Percentiles rank a stretch among this genome's conserved stretches.
phyloP scores from a whole-genome alignment of 495 filamentous ascomycete species.

The Bacidia rubella region DNA sequence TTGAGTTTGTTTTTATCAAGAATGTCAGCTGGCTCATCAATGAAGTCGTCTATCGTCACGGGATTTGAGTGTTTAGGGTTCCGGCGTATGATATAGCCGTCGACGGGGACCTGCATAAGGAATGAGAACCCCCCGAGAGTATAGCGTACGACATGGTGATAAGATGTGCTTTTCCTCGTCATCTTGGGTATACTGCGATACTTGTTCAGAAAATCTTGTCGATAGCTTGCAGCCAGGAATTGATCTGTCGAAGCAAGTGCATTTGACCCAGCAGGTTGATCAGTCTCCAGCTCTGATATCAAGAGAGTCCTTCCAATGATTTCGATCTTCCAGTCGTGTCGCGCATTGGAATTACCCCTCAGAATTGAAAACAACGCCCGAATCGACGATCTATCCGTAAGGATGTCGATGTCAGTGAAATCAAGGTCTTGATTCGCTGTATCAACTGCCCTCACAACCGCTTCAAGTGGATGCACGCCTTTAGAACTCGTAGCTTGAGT shows the following conservation, averaged over 20 bases:
- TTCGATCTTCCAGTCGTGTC: no score
- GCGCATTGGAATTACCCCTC: background rate
- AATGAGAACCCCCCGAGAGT: background rate
- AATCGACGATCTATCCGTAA: slow-evolving; percentile 8
- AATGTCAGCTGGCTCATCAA: no score
- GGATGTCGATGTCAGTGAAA: background rate
- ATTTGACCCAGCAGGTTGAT: no score
- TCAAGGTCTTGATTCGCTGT: slow-evolving; percentile 3
- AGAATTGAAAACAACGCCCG: background rate
- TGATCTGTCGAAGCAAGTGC: no score
- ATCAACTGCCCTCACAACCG: background rate
- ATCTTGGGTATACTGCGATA: background rate
- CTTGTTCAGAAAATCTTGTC: background rate
- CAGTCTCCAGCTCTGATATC: no score
- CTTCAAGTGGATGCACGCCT: slow-evolving; percentile 1
- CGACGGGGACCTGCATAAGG: no score
- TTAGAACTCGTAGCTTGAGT: slow-evolving; percentile 4
- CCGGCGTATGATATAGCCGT: no score
- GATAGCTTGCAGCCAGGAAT: background rate
- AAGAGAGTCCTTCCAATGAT: no score
- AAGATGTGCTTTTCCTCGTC: background rate
- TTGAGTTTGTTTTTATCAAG: no score
- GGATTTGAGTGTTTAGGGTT: no score
- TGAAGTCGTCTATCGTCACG: no score
- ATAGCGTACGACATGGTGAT: slow-evolving; percentile 5